Evolutionary conservation across 2,329 filamentous ascomycete species (phyloP).

Genomic region (Harringtonia aguacate): DNA sequence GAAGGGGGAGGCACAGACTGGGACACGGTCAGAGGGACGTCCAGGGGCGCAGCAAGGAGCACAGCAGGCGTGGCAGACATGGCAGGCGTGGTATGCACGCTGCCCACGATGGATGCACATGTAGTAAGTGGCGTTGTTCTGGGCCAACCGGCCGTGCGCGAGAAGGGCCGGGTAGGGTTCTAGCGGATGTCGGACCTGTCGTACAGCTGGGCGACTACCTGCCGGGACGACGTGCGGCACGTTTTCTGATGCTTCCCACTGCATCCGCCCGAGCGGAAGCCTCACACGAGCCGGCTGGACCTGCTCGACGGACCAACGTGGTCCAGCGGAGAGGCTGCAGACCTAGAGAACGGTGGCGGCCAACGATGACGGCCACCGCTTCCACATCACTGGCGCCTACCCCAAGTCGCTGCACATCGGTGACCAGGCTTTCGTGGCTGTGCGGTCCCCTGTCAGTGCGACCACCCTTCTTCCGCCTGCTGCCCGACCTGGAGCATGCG

Average conservation of each 20-base stretch:
- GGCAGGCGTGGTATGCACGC: too few species aligned
- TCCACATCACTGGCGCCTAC: conserved; percentile 49
- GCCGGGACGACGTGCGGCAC: conserved; percentile 49
- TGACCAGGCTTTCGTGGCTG: conserved; percentile 38
- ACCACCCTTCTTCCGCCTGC: conserved; percentile 32
- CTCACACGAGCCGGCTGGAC: conserved; percentile 34
- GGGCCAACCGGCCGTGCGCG: conserved; percentile 37
- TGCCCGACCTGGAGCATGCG: conserved; percentile 29
- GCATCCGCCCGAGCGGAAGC: too few species aligned
- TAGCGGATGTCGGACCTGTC: conserved; percentile 53
- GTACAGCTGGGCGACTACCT: conserved; percentile 68
- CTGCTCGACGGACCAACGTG: conserved; percentile 51
- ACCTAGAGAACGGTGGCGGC: neutral
- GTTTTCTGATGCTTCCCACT: too few species aligned
- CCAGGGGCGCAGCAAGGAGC: too few species aligned
- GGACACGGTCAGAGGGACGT: too few species aligned
- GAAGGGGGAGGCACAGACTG: too few species aligned
- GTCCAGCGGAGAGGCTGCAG: neutral
- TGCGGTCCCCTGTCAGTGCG: conserved; percentile 26
- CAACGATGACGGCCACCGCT: conserved; percentile 14
- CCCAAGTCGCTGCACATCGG: conserved; percentile 40
- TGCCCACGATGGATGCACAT: too few species aligned
- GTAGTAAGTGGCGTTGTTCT: conserved; percentile 50
- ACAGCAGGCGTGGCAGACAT: too few species aligned
- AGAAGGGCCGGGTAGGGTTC: conserved; percentile 56